Evolutionary conservation across 1,284 basidiomycete species (phyloP).

Genomic region (Mycena citricolor): DNA sequence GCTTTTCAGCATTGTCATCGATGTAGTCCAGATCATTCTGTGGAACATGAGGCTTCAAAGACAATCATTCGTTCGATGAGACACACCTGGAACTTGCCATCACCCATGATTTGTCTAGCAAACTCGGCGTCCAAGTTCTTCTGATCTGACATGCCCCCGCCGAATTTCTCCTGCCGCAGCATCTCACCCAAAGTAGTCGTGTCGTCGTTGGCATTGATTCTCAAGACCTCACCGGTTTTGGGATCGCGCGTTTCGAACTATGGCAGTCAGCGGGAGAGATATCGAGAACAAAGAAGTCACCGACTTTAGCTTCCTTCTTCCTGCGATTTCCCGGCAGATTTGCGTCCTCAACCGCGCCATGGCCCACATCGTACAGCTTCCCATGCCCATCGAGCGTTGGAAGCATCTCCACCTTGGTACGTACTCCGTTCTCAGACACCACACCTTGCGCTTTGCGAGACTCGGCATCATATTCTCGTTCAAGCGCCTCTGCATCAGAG

Average conservation of each 20-base stretch:
- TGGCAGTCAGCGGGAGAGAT: slow-evolving; percentile 9
- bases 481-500: slow-evolving; percentile 71
- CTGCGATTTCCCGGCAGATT: slow-evolving; percentile 66
- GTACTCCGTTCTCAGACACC: slow-evolving; percentile 45
- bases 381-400: slow-evolving; percentile 90
- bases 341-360: slow-evolving; percentile 53
- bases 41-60: neutral
- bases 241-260: slow-evolving; percentile 87
- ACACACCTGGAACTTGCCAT: slow-evolving; percentile 80
- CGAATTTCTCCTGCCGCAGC: slow-evolving; percentile 89
- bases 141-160: slow-evolving; percentile 85
- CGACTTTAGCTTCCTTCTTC: slow-evolving; percentile 76
- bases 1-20: slow-evolving; percentile 92
- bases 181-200: slow-evolving; percentile 85
- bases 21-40: slow-evolving; percentile 90
- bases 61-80: neutral
- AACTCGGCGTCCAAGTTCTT: slow-evolving; percentile 92
- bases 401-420: slow-evolving; percentile 74
- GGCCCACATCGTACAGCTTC: slow-evolving; percentile 88
- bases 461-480: slow-evolving; percentile 81
- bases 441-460: slow-evolving; percentile 51
- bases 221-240: slow-evolving; percentile 83
- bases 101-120: slow-evolving; percentile 83
- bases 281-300: slow-evolving; percentile 12
- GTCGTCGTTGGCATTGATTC: slow-evolving; percentile 90